Base-by-base conservation (phyloP, 1,284 basidiomycete genomes). In the Sporisorium iseilematis-ciliati region DNA sequence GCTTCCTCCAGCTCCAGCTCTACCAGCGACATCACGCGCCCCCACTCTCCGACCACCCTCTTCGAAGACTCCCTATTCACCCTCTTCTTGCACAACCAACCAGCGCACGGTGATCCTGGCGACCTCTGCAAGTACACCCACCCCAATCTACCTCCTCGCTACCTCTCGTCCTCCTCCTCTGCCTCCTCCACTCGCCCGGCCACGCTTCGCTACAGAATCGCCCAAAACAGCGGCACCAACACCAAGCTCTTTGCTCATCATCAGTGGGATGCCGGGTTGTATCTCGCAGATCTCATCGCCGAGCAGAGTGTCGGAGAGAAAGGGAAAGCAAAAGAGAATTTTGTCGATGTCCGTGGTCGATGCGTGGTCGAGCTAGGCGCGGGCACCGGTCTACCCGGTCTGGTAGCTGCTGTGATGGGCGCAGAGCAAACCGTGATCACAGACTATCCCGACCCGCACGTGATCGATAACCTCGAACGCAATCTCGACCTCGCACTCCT, bases 251-350 rank as follows among this genome's bases (percentile, higher is more conserved):
- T 83, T 60, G 82, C 82, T 26, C 82, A 83, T 51, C 72, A 82
- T 53, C 82, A 83, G 57, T 83, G 82, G 82, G 82, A 83, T 65
- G 79, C 82, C 4, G 82, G 82, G 16, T 65, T 80, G 23, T 68
- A 72, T 38, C 68, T 83, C 10, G 81, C 80, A 0, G 68, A 78
- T 26, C 49, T 81, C 23, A 67, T 82, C 7, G 76, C 64, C 0
- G 69, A 75, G 6, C 65, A 66, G 7, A 58, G 64, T 50, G 20
- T 54, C n/a, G 20, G 38, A 33, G 26, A 33, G 12, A 4, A 49
- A 21, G 18, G 26, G 11, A 7, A 54, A 26, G 23, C 60, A 4
- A 49, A 25, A n/a, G 26, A n/a, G 6, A 54, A 23, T 20, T 65
- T 66, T 26, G 69, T 71, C 12, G 74, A 82, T 55, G 78, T 81